phyloP scores from a whole-genome alignment of 495 filamentous ascomycete species.

The Podospora australis region DNA sequence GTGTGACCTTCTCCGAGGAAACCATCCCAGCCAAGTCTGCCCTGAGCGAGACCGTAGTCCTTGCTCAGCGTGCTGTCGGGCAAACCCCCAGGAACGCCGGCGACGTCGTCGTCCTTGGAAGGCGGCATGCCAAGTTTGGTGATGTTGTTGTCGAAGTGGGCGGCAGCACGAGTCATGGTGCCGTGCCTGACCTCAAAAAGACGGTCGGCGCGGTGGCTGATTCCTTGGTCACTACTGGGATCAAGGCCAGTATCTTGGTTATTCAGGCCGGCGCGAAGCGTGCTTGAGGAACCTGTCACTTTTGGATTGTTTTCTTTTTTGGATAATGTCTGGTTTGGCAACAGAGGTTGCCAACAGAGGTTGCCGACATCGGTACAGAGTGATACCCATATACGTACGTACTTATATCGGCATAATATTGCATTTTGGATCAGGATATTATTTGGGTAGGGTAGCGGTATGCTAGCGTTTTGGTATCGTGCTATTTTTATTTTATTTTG shows the following conservation, averaged over 20 bases:
- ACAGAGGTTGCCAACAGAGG: too few relatives aligned
- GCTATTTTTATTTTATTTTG: too few relatives aligned
- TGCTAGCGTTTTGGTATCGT: too few relatives aligned
- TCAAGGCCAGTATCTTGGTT: slow-evolving; percentile 70
- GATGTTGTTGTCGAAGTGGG: slow-evolving; percentile 5
- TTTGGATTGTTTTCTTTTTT: too few relatives aligned
- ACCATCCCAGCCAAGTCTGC: slow-evolving; percentile 22
- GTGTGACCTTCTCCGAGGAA: slow-evolving; percentile 54
- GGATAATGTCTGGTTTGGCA: too few relatives aligned
- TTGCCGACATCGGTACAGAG: too few relatives aligned
- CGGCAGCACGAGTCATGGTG: neutral
- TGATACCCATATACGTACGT: too few relatives aligned
- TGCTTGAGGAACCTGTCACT: neutral
- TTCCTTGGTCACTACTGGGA: slow-evolving; percentile 50
- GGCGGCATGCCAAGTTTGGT: slow-evolving; percentile 37
- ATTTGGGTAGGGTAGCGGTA: too few relatives aligned
- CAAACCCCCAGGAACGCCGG: slow-evolving; percentile 62
- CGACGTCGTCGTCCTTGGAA: slow-evolving; percentile 71
- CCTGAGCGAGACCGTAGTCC: slow-evolving; percentile 20
- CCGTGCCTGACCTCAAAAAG: slow-evolving; percentile 41
- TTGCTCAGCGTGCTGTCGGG: slow-evolving; percentile 56
- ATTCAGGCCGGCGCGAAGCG: slow-evolving; percentile 54
- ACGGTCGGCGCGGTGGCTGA: slow-evolving; percentile 66
- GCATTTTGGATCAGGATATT: too few relatives aligned
- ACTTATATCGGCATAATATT: too few relatives aligned